Base-by-base conservation (phyloP, 805 yeast species). In the Saccharomyces mikatae region DNA sequence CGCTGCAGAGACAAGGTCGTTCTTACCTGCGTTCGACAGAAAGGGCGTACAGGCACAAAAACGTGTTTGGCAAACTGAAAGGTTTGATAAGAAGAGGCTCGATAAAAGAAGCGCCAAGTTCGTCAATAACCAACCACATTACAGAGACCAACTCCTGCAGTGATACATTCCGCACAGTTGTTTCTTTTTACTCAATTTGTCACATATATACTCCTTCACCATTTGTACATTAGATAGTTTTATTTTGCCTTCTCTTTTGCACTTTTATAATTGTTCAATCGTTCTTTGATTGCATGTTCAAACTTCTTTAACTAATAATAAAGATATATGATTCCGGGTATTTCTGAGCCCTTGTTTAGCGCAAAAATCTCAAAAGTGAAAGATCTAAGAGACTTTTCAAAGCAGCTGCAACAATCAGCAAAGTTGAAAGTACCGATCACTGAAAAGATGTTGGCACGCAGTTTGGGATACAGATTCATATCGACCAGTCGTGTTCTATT, bases 41-140 rank as follows among this genome's bases (percentile, higher is more conserved):
- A 78, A 63, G 69, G 81, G 67, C 46, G 61, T 75, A 47, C 65
- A 71, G 55, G 73, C 76, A 54, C 77, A 78, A 69, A 78, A 80
- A 79, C 79, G 88, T 66, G 80, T 78, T 10, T 91, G 97, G 96
- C 79, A 77, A 63, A 80, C 76, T 51, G 80, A 73, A 75, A 71
- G 74, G 66, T 75, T 76, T 71, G 75, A 78, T 70, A 75, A 75
- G 72, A 77, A 75, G 64, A 74, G 71, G 62, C 72, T 71, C 58
- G 79, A 73, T 52, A 76, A 77, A 66, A 76, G 86, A 63, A 87
- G 89, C 46, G 84, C 86, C 56, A 89, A 88, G 71, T 83, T 81
- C 68, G 78, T 88, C 72, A 92, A 92, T 71, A 79, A 85, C 78
- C 97, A 94, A 79, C 86, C 88, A 49, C 90, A 92, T 66, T 89